phyloP scores from a whole-genome alignment of 352 stramenopile species.

The Phytophthora podocarpi region DNA sequence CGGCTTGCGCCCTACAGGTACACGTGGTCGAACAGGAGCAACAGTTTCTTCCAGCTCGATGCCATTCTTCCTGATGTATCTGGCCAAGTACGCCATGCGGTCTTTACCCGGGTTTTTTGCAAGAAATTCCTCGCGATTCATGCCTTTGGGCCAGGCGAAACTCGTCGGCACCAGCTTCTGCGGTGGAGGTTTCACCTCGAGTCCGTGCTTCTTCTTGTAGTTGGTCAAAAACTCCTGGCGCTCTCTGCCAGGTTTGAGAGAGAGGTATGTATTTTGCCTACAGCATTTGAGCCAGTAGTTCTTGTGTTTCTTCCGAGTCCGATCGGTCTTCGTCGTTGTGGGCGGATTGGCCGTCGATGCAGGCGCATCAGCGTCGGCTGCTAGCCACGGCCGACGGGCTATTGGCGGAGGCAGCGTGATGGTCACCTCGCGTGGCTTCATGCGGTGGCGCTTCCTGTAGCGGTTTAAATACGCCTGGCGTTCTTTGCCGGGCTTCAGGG shows the following conservation, averaged over 20 bases:
- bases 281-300: not conserved
- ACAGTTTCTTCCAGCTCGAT: slow-evolving; percentile 25
- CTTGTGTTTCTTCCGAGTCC: not conserved
- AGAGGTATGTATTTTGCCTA: not conserved
- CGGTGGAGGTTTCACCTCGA: not conserved
- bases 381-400: not conserved
- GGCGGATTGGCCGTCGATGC: not conserved
- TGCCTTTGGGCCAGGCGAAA: slow-evolving; percentile 25
- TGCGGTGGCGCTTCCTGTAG: slow-evolving; percentile 3
- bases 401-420: not conserved
- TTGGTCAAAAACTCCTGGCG: not conserved
- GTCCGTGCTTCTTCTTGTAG: not conserved
- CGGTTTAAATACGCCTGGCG: slow-evolving; percentile 23
- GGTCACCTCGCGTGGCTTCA: not conserved
- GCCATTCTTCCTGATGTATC: slow-evolving; percentile 29
- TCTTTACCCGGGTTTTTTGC: slow-evolving; percentile 28
- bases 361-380: not conserved
- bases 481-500: slow-evolving; percentile 15
- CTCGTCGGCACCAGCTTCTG: slow-evolving; percentile 4
- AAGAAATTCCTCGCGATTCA: slow-evolving; percentile 26
- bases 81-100: slow-evolving; percentile 36
- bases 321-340: not conserved
- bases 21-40: not conserved
- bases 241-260: slow-evolving; percentile 2
- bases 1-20: slow-evolving; percentile 26